These are phyloP conservation scores for Coemansia umbellata DNA, from an alignment of 192 early-diverging fungal genomes.

Conservation along the genomic window DNA sequence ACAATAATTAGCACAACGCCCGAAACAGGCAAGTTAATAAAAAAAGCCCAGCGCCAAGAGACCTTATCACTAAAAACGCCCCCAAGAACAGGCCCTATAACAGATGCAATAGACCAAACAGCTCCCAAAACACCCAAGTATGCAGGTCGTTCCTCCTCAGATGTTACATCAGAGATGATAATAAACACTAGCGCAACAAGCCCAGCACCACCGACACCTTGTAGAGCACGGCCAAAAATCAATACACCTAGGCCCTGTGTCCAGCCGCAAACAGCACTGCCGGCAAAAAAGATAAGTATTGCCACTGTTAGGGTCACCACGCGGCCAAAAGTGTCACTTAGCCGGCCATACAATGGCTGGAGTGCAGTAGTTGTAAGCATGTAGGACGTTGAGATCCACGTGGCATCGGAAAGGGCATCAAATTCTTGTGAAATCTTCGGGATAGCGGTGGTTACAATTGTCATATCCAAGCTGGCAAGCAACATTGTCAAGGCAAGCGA, in stretches of 20 bases:
- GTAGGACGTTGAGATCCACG: conserved; percentile 77
- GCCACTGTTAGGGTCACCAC: conserved; percentile 54
- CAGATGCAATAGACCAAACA: conserved; percentile 59
- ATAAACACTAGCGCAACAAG: conserved; percentile 60
- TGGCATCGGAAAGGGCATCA: conserved; percentile 52
- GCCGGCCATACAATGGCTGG: conserved; percentile 70
- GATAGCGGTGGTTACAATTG: conserved; percentile 62
- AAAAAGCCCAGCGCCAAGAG: conserved; percentile 69
- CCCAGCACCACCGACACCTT: conserved; percentile 65
- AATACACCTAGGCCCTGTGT: conserved; percentile 59
- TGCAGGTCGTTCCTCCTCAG: conserved; percentile 23
- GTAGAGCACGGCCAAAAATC: conserved; percentile 62
- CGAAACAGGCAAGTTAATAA: conserved; percentile 53
- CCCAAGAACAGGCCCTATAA: conserved; percentile 65
- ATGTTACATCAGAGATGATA: conserved; percentile 64
- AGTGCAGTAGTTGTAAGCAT: conserved; percentile 68
- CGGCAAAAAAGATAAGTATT: conserved; percentile 51
- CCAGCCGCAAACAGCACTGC: conserved; percentile 53
- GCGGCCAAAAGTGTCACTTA: conserved; percentile 83
- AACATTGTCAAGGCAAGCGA: conserved; percentile 57
- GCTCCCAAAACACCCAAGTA: conserved; percentile 51
- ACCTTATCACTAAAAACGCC: conserved; percentile 64
- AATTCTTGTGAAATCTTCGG: conserved; percentile 58
- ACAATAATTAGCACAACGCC: conserved; percentile 28
- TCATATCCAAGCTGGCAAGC: conserved; percentile 67